These are phyloP conservation scores for Rhodotorula mucilaginosa DNA, from an alignment of 1,284 basidiomycete species.

Conservation along the genomic window DNA sequence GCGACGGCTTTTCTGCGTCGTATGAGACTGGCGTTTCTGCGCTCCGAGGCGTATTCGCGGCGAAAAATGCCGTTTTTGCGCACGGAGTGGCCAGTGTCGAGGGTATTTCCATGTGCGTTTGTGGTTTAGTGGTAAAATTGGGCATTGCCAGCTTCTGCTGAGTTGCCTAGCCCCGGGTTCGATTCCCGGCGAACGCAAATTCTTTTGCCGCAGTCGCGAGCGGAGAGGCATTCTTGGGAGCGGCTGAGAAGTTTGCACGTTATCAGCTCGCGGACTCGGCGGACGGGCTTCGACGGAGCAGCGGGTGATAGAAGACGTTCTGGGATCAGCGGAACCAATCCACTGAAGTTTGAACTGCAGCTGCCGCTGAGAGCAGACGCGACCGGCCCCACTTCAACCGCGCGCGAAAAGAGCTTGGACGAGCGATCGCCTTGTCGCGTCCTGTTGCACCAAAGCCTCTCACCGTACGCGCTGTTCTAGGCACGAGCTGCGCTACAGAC, in stretches of 20 bases:
- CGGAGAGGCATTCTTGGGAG: too few relatives aligned
- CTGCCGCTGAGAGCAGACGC: too few relatives aligned
- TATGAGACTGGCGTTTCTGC: too few relatives aligned
- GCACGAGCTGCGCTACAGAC: background rate
- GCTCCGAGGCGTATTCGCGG: too few relatives aligned
- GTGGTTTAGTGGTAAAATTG: constrained; percentile 14
- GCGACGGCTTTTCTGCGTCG: too few relatives aligned
- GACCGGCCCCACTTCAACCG: background rate
- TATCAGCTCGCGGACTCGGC: background rate
- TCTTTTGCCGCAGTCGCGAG: background rate
- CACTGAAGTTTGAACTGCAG: too few relatives aligned
- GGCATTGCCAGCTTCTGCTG: constrained; percentile 5
- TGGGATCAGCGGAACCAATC: too few relatives aligned
- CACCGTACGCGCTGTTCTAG: too few relatives aligned
- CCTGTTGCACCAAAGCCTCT: background rate
- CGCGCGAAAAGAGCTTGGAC: constrained; percentile 1
- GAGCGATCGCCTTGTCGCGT: background rate
- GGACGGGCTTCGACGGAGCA: too few relatives aligned
- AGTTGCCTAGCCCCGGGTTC: constrained; percentile 10
- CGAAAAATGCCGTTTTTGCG: too few relatives aligned
- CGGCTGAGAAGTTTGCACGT: too few relatives aligned
- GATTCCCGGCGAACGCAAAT: constrained; percentile 8
- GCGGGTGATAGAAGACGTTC: too few relatives aligned
- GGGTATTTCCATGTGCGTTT: background rate
- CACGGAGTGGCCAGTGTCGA: fast-evolving